Evolutionary conservation across 1,284 basidiomycete species (phyloP).

Genomic region (Puccinia brachypodii): DNA sequence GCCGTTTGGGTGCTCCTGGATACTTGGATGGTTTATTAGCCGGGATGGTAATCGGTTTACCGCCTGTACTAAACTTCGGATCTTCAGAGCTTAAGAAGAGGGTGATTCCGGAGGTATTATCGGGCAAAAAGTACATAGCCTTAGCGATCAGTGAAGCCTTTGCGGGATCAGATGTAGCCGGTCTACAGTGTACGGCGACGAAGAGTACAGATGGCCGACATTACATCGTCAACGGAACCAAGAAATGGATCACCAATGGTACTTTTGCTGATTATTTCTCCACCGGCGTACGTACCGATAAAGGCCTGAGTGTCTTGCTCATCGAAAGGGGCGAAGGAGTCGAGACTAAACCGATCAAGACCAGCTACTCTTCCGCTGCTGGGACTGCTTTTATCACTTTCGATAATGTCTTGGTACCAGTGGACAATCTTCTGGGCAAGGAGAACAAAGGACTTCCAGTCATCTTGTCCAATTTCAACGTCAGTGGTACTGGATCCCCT

Average conservation of each 20-base stretch:
- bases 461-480: constrained; percentile 61
- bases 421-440: constrained; percentile 79
- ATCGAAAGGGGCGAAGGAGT: constrained; percentile 68
- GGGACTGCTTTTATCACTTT: constrained; percentile 81
- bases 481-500: constrained; percentile 5
- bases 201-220: constrained; percentile 75
- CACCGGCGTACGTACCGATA: constrained; percentile 61
- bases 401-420: constrained; percentile 79
- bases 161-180: constrained; percentile 85
- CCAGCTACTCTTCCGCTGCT: constrained; percentile 69
- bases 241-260: constrained; percentile 93
- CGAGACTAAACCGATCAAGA: constrained; percentile 81
- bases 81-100: constrained; percentile 72
- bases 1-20: constrained; percentile 74
- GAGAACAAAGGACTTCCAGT: constrained; percentile 80
- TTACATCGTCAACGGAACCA: constrained; percentile 85
- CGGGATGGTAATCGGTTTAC: constrained; percentile 74
- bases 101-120: constrained; percentile 76
- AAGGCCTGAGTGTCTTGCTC: constrained; percentile 80
- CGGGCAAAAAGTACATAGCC: constrained; percentile 75
- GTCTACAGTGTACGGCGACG: constrained; percentile 71
- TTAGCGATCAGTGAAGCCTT: constrained; percentile 88
- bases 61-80: constrained; percentile 75
- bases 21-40: constrained; percentile 75
- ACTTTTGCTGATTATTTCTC: constrained; percentile 50